These are phyloP conservation scores for Nicotiana tabacum DNA, from an alignment of 257 asterid genomes.

Conservation along the genomic window DNA sequence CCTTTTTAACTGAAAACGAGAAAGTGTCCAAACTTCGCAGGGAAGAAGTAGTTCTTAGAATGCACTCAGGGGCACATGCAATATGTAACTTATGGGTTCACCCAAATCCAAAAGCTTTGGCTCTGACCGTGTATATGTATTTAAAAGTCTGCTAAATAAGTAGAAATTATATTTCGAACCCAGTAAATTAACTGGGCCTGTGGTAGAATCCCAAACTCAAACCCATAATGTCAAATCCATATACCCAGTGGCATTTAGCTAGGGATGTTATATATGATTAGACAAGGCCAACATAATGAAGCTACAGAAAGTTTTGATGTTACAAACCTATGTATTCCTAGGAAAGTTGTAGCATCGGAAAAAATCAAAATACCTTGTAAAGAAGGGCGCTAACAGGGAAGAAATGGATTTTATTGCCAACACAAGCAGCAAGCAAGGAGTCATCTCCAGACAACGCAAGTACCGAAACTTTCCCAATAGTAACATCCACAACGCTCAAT, in stretches of 20 bases:
- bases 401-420: slow-evolving; percentile 50
- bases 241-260: background rate
- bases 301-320: background rate
- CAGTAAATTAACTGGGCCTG: no score
- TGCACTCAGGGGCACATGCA: background rate
- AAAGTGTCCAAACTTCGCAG: background rate
- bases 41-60: background rate
- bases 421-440: slow-evolving; percentile 68
- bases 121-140: no score
- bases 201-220: no score
- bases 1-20: background rate
- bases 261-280: background rate
- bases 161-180: no score
- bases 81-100: no score
- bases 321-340: background rate
- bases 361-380: slow-evolving; percentile 42
- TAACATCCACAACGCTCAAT: slow-evolving; percentile 52
- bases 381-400: slow-evolving; percentile 78
- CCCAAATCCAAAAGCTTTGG: no score
- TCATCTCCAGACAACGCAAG: slow-evolving; percentile 62
- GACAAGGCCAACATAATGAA: background rate
- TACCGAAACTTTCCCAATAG: slow-evolving; percentile 53
- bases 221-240: background rate
- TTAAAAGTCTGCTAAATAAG: no score
- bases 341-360: background rate